Evolutionary conservation across 306 rosid genomes (phyloP), one percentile per base, ranked within the genome.

Genomic region (Astragalus membranaceus): DNA sequence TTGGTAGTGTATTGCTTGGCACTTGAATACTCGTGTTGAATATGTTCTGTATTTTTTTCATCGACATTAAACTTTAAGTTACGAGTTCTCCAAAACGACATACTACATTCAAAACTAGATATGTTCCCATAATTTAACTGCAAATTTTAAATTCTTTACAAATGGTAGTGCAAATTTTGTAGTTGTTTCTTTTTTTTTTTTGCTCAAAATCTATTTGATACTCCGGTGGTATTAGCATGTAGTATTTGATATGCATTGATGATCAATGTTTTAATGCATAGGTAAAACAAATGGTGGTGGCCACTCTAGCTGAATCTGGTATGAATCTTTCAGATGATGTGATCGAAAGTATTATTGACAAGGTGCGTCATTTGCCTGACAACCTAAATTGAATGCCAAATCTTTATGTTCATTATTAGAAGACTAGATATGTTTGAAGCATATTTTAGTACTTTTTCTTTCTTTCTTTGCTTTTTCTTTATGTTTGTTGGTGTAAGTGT

Each of bases 231-330:
- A 46, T 13, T 1, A 44, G 17, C 60, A 52, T 67, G 57, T 16
- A 50, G 15, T 39, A 42, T 29, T 50, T 52, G 36, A 65, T 16
- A 70, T 39, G 43, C 13, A 44, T 73, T 56, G 32, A 39, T 23
- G 67, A 51, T 41, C 30, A 5, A 7, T 48, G 57, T 52, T 70
- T 76, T 58, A 42, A 63, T 69, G 60, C 60, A 36, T 74, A 91
- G 97, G 96, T 91, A 60, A 91, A 91, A 84, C 96, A 87, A 85
- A 91, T 91, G 97, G 97, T 91, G 20, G 96, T 91, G 69, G 97
- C 96, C 46, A 91, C 96, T 44, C 93, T 91, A 20, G 91, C 97
- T 60, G 97, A 91, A 74, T 91, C 97, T 75, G 97, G 97, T 15
- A 91, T 91, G 97, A 91, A 91, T 79, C 91, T 91, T 72, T 87